These are phyloP conservation scores for Sugiyamaella castrensis DNA, from an alignment of 1,139 yeast genomes.

Conservation along the genomic window DNA sequence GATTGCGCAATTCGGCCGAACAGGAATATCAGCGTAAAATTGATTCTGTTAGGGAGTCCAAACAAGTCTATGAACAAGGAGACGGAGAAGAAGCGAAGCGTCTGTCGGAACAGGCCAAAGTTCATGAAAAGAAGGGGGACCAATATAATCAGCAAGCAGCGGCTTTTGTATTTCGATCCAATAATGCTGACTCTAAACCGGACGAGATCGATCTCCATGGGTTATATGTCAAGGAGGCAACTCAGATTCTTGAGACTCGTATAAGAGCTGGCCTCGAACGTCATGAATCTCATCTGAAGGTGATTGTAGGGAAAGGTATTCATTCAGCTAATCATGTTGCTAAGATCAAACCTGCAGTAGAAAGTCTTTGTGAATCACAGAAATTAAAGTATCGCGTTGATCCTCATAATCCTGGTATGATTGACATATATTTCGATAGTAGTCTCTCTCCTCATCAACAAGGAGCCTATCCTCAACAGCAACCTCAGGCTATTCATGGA, in stretches of 20 bases:
- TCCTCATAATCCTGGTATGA: slow-evolving; percentile 72
- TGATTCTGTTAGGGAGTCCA: slow-evolving; percentile 63
- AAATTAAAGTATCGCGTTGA: slow-evolving; percentile 61
- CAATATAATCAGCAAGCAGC: slow-evolving; percentile 77
- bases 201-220: slow-evolving; percentile 96
- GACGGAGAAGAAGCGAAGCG: slow-evolving; percentile 71
- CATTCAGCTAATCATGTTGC: slow-evolving; percentile 83
- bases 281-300: slow-evolving; percentile 51
- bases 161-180: slow-evolving; percentile 81
- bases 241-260: slow-evolving; percentile 68
- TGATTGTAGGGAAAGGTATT: slow-evolving; percentile 92
- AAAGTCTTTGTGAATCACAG: slow-evolving; percentile 66
- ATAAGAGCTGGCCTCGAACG: slow-evolving; percentile 63
- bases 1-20: slow-evolving; percentile 66
- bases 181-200: slow-evolving; percentile 76
- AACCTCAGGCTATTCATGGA: slow-evolving; percentile 13
- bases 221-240: slow-evolving; percentile 82
- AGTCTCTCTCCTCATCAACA: slow-evolving; percentile 25
- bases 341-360: slow-evolving; percentile 86
- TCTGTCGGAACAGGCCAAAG: slow-evolving; percentile 66
- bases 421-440: slow-evolving; percentile 62
- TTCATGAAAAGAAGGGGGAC: slow-evolving; percentile 60
- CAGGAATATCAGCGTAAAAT: slow-evolving; percentile 57
- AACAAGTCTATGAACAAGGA: slow-evolving; percentile 70
- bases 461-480: slow-evolving; percentile 14